Conservation (phyloP, 345 rosid species). For the Diplotaxis tenuifolia region DNA sequence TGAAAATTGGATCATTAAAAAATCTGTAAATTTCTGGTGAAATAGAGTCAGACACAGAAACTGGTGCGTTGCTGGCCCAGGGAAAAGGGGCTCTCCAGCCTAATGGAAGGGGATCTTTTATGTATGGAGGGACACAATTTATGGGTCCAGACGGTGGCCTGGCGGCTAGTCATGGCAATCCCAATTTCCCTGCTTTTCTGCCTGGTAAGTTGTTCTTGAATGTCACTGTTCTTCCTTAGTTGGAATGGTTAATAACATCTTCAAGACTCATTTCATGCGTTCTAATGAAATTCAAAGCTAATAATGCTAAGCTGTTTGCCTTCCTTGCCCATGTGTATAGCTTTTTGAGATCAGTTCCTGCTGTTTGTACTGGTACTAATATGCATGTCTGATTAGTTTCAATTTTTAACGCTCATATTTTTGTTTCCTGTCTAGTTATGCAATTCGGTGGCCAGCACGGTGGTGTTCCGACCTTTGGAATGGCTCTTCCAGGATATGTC, state of each 20-base stretch:
- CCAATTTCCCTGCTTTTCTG: slow-evolving; percentile 76
- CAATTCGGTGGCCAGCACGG: slow-evolving; percentile 93
- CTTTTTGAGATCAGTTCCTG: neutral
- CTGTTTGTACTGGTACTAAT: neutral
- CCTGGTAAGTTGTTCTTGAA: slow-evolving; percentile 52
- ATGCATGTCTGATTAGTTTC: slow-evolving; percentile 14
- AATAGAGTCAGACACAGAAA: slow-evolving; percentile 55
- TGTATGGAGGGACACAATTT: slow-evolving; percentile 68
- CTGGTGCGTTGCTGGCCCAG: slow-evolving; percentile 57
- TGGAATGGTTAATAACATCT: neutral
- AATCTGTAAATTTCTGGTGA: slow-evolving; percentile 58
- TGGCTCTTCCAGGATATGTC: slow-evolving; percentile 75
- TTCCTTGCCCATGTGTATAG: neutral
- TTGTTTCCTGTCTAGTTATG: slow-evolving; percentile 48
- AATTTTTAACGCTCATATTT: neutral
- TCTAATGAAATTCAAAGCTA: neutral
- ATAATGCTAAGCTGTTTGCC: neutral
- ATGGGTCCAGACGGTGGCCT: slow-evolving; percentile 64
- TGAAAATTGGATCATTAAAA: slow-evolving; percentile 44
- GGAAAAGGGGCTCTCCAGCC: slow-evolving; percentile 66
- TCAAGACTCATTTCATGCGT: slow-evolving; percentile 10
- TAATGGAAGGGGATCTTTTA: slow-evolving; percentile 64
- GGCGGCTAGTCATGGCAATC: slow-evolving; percentile 67
- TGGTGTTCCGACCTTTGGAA: slow-evolving; percentile 90
- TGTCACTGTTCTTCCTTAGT: slow-evolving; percentile 1